Conservation (phyloP, 495 filamentous ascomycete genomes). For the Talaromyces proteolyticus region DNA sequence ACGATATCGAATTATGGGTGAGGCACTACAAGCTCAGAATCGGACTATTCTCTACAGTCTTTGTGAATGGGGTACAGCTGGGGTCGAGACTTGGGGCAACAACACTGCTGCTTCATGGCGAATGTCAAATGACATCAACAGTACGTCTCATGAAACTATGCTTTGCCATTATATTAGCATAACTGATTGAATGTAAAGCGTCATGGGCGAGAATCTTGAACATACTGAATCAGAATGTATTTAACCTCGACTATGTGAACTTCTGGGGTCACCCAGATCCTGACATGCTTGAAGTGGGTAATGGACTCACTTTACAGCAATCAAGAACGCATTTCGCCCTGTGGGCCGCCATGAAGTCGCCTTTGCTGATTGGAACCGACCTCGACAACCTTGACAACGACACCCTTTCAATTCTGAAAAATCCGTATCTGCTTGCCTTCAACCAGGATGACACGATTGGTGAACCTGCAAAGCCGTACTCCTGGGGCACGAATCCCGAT, state of each 20-base stretch:
- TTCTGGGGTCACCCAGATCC: conserved; percentile 53
- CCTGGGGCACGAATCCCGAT: no score
- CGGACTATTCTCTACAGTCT: conserved; percentile 58
- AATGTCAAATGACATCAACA: conserved; percentile 49
- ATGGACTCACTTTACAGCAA: conserved; percentile 46
- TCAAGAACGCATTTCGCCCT: conserved; percentile 43
- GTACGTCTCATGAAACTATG: no score
- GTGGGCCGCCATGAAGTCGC: conserved; percentile 53
- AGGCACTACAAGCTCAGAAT: conserved; percentile 45
- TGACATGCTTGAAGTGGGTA: conserved; percentile 67
- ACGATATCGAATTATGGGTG: conserved; percentile 52
- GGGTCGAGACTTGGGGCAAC: conserved; percentile 46
- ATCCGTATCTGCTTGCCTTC: conserved; percentile 51
- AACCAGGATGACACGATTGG: conserved; percentile 52
- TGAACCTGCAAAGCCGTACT: conserved; percentile 51
- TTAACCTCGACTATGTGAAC: conserved; percentile 38
- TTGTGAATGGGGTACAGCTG: conserved; percentile 56
- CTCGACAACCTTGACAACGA: conserved; percentile 33
- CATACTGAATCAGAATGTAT: conserved; percentile 35
- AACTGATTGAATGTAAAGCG: no score
- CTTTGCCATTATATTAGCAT: no score
- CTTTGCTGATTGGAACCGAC: conserved; percentile 51
- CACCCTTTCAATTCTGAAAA: conserved; percentile 50
- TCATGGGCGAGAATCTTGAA: conserved; percentile 33
- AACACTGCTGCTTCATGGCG: conserved; percentile 48